Evolutionary conservation across 352 stramenopile species (phyloP), one percentile per base, ranked within the genome.

Genomic region (Stramenopiles sp.): DNA sequence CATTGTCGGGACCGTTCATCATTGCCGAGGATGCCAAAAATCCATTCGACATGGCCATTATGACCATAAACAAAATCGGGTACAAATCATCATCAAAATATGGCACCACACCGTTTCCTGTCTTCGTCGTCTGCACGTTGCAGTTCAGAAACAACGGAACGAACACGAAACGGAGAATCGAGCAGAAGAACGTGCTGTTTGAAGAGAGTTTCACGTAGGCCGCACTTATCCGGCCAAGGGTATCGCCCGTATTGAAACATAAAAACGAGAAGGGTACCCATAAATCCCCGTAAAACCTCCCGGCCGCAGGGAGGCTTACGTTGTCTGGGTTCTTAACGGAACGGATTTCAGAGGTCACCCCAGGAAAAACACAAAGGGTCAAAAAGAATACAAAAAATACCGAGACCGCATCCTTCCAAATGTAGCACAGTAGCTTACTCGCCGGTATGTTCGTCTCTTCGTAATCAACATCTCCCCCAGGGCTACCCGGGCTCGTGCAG

Each of bases 1-100:
- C 53, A 71, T 71, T 71, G 33, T 71, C 53, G 33, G 53, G 53
- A 2, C 53, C 53, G 35, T 71, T 71, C 53, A 71, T 71, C 53
- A 71, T 71, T 2, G 53, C 53, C 31, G 31, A 71, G 12, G 31
- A 35, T 6, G 53, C 53, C 12, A 71, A 71, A 71, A 71, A 71
- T 6, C 53, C 53, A 71, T 71, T 71, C 4, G 31, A 35, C 1
- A 71, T 71, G 2, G 53, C 53, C 53, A 71, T 71, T 33, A 71
- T 2, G 1, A 33, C 53, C 53, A 71, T 71, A 6, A 71, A 71
- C 12, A 71, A 2, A 6, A 71, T 71, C 1, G 53, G 53, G 35
- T 6, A 71, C 2, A 71, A 6, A 33, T 71, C 53, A 6, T 71
- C 35, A 6, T 71, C 35, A 71, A 71, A 71, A 6, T 31, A 31